These are phyloP conservation scores for Boletus mariae DNA, from an alignment of 1,284 basidiomycete species.

Conservation along the genomic window DNA sequence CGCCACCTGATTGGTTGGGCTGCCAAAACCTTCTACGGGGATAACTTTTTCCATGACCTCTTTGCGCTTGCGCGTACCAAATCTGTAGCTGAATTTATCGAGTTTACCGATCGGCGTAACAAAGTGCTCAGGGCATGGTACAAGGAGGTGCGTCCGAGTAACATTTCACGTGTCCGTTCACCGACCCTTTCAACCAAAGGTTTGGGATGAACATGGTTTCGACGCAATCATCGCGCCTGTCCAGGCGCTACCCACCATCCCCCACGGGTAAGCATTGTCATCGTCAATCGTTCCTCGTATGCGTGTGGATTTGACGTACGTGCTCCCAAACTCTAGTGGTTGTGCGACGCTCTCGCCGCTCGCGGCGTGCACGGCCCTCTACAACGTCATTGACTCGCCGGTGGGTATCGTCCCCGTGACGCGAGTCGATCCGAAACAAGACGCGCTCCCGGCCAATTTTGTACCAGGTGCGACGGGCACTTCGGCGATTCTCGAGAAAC, in stretches of 20 bases:
- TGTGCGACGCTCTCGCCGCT: constrained; percentile 54
- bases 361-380: constrained; percentile 50
- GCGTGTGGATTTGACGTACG: background rate
- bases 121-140: constrained; percentile 53
- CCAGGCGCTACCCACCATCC: constrained; percentile 67
- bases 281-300: background rate
- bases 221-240: constrained; percentile 79
- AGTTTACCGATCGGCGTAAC: constrained; percentile 48
- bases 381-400: constrained; percentile 77
- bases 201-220: constrained; percentile 68
- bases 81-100: constrained; percentile 54
- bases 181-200: constrained; percentile 25
- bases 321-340: constrained; percentile 33
- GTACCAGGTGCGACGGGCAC: constrained; percentile 41
- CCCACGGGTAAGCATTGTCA: constrained; percentile 53
- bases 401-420: constrained; percentile 81
- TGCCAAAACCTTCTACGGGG: constrained; percentile 48
- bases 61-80: constrained; percentile 48
- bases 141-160: constrained; percentile 42
- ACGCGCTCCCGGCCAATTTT: constrained; percentile 62
- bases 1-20: constrained; percentile 49
- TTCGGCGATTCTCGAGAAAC: constrained; percentile 53
- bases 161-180: background rate
- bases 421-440: constrained; percentile 62
- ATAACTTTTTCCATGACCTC: constrained; percentile 50